phyloP scores from a whole-genome alignment of 2,329 filamentous ascomycete genomes.

The Bipolaris zeicola region DNA sequence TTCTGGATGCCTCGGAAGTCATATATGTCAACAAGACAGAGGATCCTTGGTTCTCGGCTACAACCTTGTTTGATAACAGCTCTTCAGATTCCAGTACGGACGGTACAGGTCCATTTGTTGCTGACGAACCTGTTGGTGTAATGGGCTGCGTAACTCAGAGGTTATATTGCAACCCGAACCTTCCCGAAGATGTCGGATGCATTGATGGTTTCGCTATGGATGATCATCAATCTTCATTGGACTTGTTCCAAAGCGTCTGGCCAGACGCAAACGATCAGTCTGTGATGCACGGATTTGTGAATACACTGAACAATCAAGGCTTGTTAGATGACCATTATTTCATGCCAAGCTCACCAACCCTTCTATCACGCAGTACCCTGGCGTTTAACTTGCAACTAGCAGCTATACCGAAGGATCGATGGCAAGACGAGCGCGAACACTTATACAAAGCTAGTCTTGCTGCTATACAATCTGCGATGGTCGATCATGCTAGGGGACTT shows the following conservation, averaged over 20 bases:
- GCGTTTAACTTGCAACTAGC: background rate
- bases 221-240: background rate
- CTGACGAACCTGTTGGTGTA: background rate
- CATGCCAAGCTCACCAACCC: background rate
- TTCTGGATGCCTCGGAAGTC: background rate
- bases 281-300: background rate
- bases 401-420: background rate
- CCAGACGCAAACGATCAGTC: background rate
- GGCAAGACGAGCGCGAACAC: background rate
- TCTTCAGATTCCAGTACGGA: background rate
- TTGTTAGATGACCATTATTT: background rate
- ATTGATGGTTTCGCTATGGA: background rate
- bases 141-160: background rate
- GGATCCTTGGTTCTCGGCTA: background rate
- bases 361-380: background rate
- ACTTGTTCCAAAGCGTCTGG: background rate
- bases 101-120: background rate
- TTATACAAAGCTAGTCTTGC: background rate
- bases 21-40: background rate
- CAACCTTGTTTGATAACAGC: background rate
- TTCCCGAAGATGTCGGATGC: background rate
- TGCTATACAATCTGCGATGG: background rate
- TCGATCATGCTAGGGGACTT: background rate
- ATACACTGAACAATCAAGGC: background rate
- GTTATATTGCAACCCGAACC: background rate